A percentile compares a stretch with the other conserved stretches of the same genome.
Conservation (phyloP, 2,329 filamentous ascomycete species). For the Mariannaea sp. region DNA sequence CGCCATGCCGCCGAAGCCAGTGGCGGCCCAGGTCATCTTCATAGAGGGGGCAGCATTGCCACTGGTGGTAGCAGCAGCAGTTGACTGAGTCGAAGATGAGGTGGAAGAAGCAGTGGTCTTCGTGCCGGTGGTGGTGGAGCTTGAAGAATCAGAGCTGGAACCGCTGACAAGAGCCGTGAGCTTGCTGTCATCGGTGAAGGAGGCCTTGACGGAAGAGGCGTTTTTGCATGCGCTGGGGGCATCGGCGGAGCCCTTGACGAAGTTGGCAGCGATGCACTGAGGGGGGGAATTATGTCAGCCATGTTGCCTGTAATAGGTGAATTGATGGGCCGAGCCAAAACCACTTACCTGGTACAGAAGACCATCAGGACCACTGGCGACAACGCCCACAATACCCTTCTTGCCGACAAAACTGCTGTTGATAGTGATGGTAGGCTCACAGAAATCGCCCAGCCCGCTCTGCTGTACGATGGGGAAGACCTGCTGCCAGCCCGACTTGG, state of each 20-base stretch:
- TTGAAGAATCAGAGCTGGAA: constrained; percentile 14
- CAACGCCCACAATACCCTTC: constrained; percentile 59
- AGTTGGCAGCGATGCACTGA: constrained; percentile 61
- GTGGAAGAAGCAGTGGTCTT: constrained; percentile 14
- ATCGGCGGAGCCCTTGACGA: constrained; percentile 51
- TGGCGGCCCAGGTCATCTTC: constrained; percentile 29
- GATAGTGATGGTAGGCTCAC: constrained; percentile 54
- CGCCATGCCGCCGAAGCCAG: constrained; percentile 27
- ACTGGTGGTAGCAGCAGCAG: constrained; percentile 28
- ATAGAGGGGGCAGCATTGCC: constrained; percentile 35
- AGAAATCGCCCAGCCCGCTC: constrained; percentile 59
- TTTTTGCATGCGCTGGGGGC: constrained; percentile 44
- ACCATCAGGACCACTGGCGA: constrained; percentile 59
- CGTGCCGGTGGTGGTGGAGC: background rate
- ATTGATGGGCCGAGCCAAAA: too few relatives aligned
- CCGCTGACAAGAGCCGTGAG: constrained; percentile 42
- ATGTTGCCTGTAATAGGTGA: background rate
- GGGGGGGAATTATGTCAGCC: background rate
- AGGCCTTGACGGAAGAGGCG: constrained; percentile 41
- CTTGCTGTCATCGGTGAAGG: constrained; percentile 40
- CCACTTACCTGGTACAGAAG: constrained; percentile 61
- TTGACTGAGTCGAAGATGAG: constrained; percentile 26
- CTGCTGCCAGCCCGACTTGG: constrained; percentile 57
- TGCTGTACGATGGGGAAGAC: constrained; percentile 59
- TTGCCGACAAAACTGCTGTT: constrained; percentile 58